phyloP scores from a whole-genome alignment of 345 rosid species.

The Murraya paniculata region DNA sequence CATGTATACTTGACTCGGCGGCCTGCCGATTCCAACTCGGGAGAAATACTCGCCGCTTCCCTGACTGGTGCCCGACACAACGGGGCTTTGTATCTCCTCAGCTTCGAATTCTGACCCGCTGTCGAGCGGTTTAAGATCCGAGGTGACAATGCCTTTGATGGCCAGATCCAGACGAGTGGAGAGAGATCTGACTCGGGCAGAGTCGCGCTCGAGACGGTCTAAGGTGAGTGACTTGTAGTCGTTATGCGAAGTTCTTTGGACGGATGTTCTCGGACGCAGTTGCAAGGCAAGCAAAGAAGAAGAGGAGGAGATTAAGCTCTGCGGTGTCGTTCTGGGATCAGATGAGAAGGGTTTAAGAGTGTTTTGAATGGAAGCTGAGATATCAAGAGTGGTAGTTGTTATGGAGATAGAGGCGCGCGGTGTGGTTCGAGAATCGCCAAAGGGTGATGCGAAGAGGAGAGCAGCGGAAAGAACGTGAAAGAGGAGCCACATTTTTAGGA shows the following conservation, averaged over 20 bases:
- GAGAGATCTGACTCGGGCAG: conserved; percentile 62
- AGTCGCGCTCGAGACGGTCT: conserved; percentile 68
- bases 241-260: conserved; percentile 30
- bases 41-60: conserved; percentile 98
- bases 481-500: not conserved
- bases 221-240: conserved; percentile 67
- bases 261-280: conserved; percentile 49
- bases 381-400: conserved; percentile 34
- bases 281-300: conserved; percentile 34
- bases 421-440: conserved; percentile 15
- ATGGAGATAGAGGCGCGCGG: not conserved
- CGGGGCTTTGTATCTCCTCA: conserved; percentile 46
- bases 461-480: not conserved
- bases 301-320: not conserved
- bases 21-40: conserved; percentile 76
- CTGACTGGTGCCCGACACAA: conserved; percentile 73
- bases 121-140: conserved; percentile 55
- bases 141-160: conserved; percentile 25
- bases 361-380: conserved; percentile 36
- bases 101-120: conserved; percentile 19
- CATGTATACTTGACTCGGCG: conserved; percentile 65
- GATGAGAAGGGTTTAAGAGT: conserved; percentile 24
- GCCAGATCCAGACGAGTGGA: conserved; percentile 51
- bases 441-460: not conserved
- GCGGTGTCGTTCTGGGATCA: conserved; percentile 2